phyloP scores from a whole-genome alignment of 2,329 filamentous ascomycete species.

The Colletotrichum sp. region DNA sequence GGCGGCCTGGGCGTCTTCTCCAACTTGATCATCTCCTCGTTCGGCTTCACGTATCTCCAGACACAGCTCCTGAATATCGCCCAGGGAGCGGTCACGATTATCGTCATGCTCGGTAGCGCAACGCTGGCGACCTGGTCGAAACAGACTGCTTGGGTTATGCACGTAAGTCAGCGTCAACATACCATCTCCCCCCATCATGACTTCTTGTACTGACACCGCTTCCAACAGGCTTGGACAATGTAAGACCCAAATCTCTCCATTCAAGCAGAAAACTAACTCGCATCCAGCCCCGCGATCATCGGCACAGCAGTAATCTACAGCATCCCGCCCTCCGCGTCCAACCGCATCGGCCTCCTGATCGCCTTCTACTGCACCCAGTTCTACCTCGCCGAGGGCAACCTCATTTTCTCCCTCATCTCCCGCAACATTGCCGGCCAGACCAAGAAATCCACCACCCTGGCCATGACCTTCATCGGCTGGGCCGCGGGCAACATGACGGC shows the following conservation, averaged over 20 bases:
- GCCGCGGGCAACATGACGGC: constrained; percentile 67
- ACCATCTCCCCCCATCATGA: constrained; percentile 53
- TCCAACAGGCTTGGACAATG: constrained; percentile 41
- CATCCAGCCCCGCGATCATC: constrained; percentile 16
- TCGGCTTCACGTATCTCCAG: constrained; percentile 63
- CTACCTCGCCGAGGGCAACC: constrained; percentile 43
- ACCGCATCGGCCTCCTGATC: constrained; percentile 40
- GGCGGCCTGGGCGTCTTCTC: constrained; percentile 69
- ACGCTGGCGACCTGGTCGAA: constrained; percentile 57
- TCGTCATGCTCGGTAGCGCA: constrained; percentile 35
- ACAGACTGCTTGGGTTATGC: constrained; percentile 53
- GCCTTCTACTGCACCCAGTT: constrained; percentile 51
- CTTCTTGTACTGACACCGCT: constrained; percentile 48
- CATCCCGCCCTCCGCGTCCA: constrained; percentile 30
- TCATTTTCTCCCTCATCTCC: constrained; percentile 72
- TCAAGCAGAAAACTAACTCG: neutral
- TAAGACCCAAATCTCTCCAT: neutral
- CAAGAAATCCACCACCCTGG: constrained; percentile 69
- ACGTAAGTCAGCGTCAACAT: neutral
- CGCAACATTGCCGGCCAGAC: constrained; percentile 73
- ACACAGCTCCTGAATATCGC: constrained; percentile 55
- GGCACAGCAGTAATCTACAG: constrained; percentile 46
- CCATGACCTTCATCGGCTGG: constrained; percentile 26
- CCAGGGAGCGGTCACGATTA: constrained; percentile 52
- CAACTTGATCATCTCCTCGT: constrained; percentile 65